Base-by-base conservation (phyloP, 805 yeast genomes). In the Ogataea paraovalis region DNA sequence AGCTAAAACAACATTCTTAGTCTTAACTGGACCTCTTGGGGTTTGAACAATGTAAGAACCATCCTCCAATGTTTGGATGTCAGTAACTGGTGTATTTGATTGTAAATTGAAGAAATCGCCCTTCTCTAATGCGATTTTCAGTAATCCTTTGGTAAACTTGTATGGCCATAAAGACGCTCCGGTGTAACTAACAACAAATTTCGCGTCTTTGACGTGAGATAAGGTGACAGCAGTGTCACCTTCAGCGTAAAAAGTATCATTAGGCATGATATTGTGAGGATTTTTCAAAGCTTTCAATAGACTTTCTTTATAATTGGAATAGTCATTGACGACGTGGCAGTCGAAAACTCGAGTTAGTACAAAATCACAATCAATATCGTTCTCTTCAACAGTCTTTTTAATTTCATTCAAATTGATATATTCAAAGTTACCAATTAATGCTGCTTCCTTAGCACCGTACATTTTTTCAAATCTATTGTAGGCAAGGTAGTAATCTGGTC, bases 151-250 rank as follows among this genome's bases (percentile, higher is more conserved):
- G 43, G 70, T 65, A 13, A 74, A 58, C 50, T 68, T 68, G 60
- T 73, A 70, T 6, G 77, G 74, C 66, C 75, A 72, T 45, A 73
- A 57, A 4, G 70, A 67, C 3, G 71, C 71, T 4, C 75, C 75
- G 6, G 75, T 71, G 46, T 63, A 65, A 2, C 64, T 56, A 33
- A 70, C 49, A 8, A 67, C 64, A 8, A 67, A 60, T 16, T 54
- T 48, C 21, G 65, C 54, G 7, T 51, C 51, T 4, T 50, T 58
- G 25, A 56, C 57, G 32, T 69, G 65, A 8, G 66, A 57, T 19
- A 56, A 46, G 5, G 55, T 44, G 34, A 50, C 53, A 6, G 69
- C 68, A 13, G 40, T 47, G 10, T 63, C 66, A 14, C 71, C 71
- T 39, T 52, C 53, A 2, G 57, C 23, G 9, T 69, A 44, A 46